Evolutionary conservation across 106 monocot species (phyloP), one percentile per base, ranked within the genome.

Genomic region (Apostasia shenzhenica): DNA sequence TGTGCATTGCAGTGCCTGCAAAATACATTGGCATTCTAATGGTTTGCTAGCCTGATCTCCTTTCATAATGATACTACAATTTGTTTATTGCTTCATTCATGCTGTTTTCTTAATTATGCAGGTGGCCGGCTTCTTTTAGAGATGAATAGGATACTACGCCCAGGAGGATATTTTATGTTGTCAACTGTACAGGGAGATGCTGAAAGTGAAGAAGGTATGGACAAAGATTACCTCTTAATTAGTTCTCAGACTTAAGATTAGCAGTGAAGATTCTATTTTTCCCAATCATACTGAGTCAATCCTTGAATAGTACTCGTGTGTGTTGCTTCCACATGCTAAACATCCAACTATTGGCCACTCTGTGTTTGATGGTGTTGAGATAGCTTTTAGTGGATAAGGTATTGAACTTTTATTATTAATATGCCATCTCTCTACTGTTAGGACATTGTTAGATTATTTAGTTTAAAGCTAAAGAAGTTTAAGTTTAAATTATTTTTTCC

Each of bases 81-180:
- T 39, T 64, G 8, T 66, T 57, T 44, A 54, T 45, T 39, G 7
- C 2, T 6, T 2, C 6, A 13, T 41, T 45, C 12, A 5, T 72
- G 41, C 72, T 48, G 40, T 43, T 55, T 69, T 62, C 4, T 67
- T n/a, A 70, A 6, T 78, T 48, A 67, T 69, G 45, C 59, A 95
- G 95, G 95, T 74, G 95, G 92, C 48, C 84, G 67, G 72, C 76
- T 89, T 7, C 86, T 95, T 57, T 72, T 95, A 67, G 95, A 95
- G 77, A 91, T 95, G 78, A 95, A 95, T 70, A 81, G 95, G 67
- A 84, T 95, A 62, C 54, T 95, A 13, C 80, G 95, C 6, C 95
- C 95, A 54, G 95, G 95, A 59, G 95, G 95, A 57, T 95, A 92
- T 79, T 92, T 89, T 70, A 77, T 95, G 59, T 66, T 79, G 11